Base-by-base conservation (phyloP, 495 filamentous ascomycete genomes). In the Aspergillus nanangensis region DNA sequence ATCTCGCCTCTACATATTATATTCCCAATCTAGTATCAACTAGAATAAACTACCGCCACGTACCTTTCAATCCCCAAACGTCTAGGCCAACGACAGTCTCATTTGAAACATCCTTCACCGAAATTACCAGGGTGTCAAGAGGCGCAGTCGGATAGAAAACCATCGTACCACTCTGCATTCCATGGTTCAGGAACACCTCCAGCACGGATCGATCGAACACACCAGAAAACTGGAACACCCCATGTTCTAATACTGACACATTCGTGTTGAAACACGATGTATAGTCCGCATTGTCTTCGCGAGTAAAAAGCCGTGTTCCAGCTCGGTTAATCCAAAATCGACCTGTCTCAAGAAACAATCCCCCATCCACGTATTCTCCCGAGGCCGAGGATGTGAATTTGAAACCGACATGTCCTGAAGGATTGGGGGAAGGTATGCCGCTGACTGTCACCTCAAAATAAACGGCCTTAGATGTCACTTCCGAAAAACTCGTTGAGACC, bases 201-300 rank as follows among this genome's bases (percentile, higher is more conserved):
- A 76, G 57, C 37, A 78, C 69, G n/a, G 61, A 67, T 8, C 74
- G 56, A 41, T 80, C 76, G 14, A 78, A 63, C 1, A 80, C 63
- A 0, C 63, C 75, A 20, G 60, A 53, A 19, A 76, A 43, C 5
- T 48, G 41, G 41, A 66, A 69, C 11, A 53, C 51, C 0, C 55
- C 38, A 35, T 66, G 49, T 13, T 66, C 63, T 5, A 69, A 54
- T 10, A 63, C 60, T 0, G 49, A 31, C 10, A 51, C 20, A 13
- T 51, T 60, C 1, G 63, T 62, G 34, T 58, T 63, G 50, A 76
- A 75, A 40, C 72, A 67, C 17, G 74, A 67, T 0, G 74, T 78
- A 55, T 77, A 75, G 54, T 75, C 71, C 2, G 66, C 62, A 44
- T 78, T 76, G 13, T 51, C 25, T 18, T 15, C 14, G 29, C 71